A percentile compares a stretch with the other conserved stretches of the same genome.
Evolutionary conservation across 177 flowering plant species (phyloP).

Genomic region (Vitis hybrid): DNA sequence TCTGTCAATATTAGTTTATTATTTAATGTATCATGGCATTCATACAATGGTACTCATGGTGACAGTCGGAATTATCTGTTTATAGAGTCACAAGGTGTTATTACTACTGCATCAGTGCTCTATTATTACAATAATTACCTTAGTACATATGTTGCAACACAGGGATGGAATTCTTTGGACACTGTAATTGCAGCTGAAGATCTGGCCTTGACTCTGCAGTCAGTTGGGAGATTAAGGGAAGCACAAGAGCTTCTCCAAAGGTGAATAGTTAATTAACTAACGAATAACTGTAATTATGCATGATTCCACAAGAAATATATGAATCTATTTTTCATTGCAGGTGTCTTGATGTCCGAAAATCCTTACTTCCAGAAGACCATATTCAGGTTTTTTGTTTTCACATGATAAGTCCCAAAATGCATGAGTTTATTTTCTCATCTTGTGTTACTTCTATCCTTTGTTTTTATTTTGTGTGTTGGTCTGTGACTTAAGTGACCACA

Average conservation of each 20-base stretch:
- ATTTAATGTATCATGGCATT: too few relatives aligned
- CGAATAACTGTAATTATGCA: not conserved
- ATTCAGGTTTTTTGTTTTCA: conserved; percentile 55
- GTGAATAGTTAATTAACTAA: conserved; percentile 24
- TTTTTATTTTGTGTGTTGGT: too few relatives aligned
- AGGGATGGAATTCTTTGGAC: conserved; percentile 88
- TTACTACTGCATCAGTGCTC: not conserved
- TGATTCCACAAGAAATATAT: not conserved
- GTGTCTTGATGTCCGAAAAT: conserved; percentile 69
- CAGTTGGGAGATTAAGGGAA: conserved; percentile 57
- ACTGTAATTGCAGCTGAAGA: conserved; percentile 75
- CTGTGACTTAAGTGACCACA: not conserved
- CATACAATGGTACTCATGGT: too few relatives aligned
- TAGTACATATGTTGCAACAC: conserved; percentile 6
- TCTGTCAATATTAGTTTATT: too few relatives aligned
- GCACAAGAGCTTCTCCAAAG: conserved; percentile 70
- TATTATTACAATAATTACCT: not conserved
- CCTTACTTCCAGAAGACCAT: conserved; percentile 58
- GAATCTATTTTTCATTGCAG: conserved; percentile 35
- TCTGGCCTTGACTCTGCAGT: conserved; percentile 58
- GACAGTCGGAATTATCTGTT: too few relatives aligned
- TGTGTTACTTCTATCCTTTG: not conserved
- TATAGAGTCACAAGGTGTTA: too few relatives aligned
- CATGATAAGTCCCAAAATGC: not conserved
- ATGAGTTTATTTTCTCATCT: not conserved